Evolutionary conservation across 441 rosid genomes (phyloP), one percentile per base, ranked within the genome.

Genomic region (Croton setiger): DNA sequence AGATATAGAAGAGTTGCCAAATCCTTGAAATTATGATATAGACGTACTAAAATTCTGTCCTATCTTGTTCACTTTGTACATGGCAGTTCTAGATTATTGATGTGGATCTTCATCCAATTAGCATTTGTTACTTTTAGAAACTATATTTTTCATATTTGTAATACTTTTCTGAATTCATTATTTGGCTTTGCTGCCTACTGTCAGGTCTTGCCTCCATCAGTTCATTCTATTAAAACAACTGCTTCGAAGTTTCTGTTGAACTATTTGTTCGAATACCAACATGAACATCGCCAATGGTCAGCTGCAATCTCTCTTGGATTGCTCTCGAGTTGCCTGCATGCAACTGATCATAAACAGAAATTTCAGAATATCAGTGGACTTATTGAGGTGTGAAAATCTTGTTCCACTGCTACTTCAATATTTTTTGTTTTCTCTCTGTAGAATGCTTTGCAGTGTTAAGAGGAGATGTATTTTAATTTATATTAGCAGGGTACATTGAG

Each of bases 271-370:
- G 87, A 90, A 81, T 81, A 85, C 78, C 91, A 92, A 68, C 97
- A 90, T 79, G 97, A 94, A 76, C 84, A 91, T 76, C 89, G 94
- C 79, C 97, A 94, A 72, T 94, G 97, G 99, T 84, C 97, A 47
- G 93, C 99, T 69, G 94, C 89, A 75, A 81, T 94, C 67, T 86
- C 99, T 77, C 94, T 94, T 81, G 99, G 97, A 74, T 79, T 87
- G 79, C 81, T 90, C 69, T 82, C 97, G 37, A 84, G 86, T 60
- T 80, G 92, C 75, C 71, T 92, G 35, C 96, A 94, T 69, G 87
- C 83, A 58, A 94, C 99, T 49, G 96, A 94, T 76, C 91, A 87
- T 72, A 86, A 83, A 80, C 90, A 84, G 82, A 92, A 90, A 71
- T 82, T 86, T 79, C 85, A 83, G 73, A 91, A 81, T 70, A 85